A percentile compares a stretch with the other conserved stretches of the same genome.
phyloP scores from a whole-genome alignment of 495 filamentous ascomycete genomes.

The Penicillium robsamsonii region DNA sequence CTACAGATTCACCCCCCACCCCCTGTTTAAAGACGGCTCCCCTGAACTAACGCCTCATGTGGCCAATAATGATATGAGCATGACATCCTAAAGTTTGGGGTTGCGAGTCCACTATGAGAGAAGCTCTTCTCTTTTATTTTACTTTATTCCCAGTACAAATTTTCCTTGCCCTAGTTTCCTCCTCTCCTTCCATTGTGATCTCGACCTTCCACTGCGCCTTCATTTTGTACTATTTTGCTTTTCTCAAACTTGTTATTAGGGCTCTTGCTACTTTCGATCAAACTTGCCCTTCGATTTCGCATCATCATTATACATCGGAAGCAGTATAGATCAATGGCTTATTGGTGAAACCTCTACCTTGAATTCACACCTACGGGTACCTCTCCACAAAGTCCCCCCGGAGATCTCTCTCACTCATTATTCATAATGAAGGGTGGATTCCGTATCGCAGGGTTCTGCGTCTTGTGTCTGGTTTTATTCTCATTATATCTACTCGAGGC shows the following conservation, averaged over 20 bases:
- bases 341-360: neutral
- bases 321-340: neutral
- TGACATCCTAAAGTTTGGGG: too few species aligned
- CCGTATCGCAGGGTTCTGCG: constrained; percentile 34
- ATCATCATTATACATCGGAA: neutral
- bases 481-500: constrained; percentile 38
- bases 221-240: neutral
- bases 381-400: constrained; percentile 8
- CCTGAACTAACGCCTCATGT: too few species aligned
- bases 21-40: too few species aligned
- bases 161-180: too few species aligned
- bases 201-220: neutral
- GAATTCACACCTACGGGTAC: constrained; percentile 10
- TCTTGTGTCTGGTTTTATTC: constrained; percentile 30
- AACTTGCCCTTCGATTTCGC: neutral
- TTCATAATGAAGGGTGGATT: constrained; percentile 40
- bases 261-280: neutral
- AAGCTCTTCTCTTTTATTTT: too few species aligned
- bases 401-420: neutral
- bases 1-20: too few species aligned
- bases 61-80: too few species aligned
- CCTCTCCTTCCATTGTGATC: neutral
- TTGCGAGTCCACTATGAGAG: too few species aligned
- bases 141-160: too few species aligned
- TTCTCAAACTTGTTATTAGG: neutral